These are phyloP conservation scores for Hymenoscyphus fraxineus DNA, from an alignment of 2,329 filamentous ascomycete species.

Conservation along the genomic window DNA sequence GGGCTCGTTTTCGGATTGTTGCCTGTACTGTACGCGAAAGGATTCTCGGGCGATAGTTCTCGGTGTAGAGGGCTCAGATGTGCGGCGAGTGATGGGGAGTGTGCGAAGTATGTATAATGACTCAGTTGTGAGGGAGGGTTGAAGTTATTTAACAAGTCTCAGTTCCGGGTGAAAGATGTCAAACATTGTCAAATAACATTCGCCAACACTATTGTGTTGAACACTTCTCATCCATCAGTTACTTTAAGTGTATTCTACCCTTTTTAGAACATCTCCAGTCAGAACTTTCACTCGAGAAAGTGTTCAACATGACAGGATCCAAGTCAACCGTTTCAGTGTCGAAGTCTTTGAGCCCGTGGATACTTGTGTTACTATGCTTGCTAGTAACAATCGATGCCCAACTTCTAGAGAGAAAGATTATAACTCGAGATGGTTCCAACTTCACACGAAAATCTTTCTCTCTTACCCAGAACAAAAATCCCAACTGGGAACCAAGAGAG, in stretches of 20 bases:
- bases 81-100: too few relatives aligned
- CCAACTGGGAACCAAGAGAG: conserved; percentile 15
- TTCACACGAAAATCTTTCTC: conserved; percentile 3
- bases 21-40: too few relatives aligned
- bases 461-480: conserved; percentile 17
- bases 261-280: not conserved
- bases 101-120: too few relatives aligned
- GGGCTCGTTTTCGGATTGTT: too few relatives aligned
- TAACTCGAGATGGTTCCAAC: not conserved
- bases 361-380: not conserved
- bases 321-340: not conserved
- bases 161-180: too few relatives aligned
- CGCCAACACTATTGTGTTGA: too few relatives aligned
- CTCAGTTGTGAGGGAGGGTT: too few relatives aligned
- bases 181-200: too few relatives aligned
- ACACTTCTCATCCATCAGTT: too few relatives aligned
- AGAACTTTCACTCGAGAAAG: not conserved
- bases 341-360: not conserved
- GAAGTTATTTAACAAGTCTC: too few relatives aligned
- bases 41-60: too few relatives aligned
- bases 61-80: too few relatives aligned
- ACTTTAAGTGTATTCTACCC: not conserved
- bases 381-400: not conserved
- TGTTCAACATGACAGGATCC: not conserved
- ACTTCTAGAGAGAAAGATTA: not conserved